These are phyloP conservation scores for Globisporangium polare DNA, from an alignment of 352 stramenopile species.

Conservation along the genomic window DNA sequence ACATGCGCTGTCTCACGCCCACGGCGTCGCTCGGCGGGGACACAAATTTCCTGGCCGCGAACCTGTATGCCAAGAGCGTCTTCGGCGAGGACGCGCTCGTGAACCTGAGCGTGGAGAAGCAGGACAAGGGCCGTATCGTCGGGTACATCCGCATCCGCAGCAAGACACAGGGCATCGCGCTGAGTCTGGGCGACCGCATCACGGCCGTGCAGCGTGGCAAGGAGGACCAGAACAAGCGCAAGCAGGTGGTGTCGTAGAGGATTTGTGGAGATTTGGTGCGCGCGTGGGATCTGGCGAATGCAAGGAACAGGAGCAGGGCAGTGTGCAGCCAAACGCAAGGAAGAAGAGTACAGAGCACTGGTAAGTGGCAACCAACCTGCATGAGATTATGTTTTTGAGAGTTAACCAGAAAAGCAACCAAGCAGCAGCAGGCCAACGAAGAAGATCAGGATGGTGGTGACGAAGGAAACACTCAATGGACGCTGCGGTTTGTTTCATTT, in stretches of 20 bases:
- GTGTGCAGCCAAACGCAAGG: neutral
- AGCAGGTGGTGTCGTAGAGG: conserved; percentile 68
- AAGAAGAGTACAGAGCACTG: neutral
- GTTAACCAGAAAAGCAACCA: neutral
- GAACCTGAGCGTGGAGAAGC: conserved; percentile 99
- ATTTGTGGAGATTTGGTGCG: neutral
- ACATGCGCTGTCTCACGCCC: conserved; percentile 99
- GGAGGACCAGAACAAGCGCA: conserved; percentile 82
- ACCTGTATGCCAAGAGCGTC: conserved; percentile 91
- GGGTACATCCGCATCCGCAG: conserved; percentile 99
- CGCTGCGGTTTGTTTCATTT: neutral
- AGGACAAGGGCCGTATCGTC: conserved; percentile 96
- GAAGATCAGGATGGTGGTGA: neutral
- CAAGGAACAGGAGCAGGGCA: neutral
- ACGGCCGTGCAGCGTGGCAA: conserved; percentile 94
- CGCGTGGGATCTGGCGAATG: neutral
- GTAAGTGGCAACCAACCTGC: neutral
- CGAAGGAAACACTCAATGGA: neutral
- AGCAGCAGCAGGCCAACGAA: neutral
- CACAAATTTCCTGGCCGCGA: conserved; percentile 93
- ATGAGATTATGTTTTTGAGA: conserved; percentile 2
- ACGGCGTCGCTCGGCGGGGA: conserved; percentile 83
- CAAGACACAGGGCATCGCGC: conserved; percentile 99
- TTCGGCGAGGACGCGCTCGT: conserved; percentile 99
- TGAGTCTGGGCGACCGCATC: conserved; percentile 98